Conservation (phyloP, 352 stramenopile genomes). For the Detonula confervacea region DNA sequence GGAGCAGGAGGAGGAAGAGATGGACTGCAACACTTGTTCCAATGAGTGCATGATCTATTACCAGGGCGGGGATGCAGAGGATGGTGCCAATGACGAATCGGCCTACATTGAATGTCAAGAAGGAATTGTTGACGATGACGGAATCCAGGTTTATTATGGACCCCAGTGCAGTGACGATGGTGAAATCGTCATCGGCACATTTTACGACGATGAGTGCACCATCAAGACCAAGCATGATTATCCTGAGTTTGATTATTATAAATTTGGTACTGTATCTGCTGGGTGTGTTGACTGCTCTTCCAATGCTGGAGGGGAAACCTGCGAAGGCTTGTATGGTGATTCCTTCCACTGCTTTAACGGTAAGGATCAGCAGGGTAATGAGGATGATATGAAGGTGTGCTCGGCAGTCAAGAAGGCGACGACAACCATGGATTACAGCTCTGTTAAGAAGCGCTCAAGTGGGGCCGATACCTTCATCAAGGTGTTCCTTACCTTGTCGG, state of each 20-base stretch:
- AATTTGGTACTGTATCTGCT: slow-evolving; percentile 27
- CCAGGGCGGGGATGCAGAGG: slow-evolving; percentile 11
- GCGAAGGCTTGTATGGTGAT: slow-evolving; percentile 28
- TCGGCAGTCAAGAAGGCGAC: slow-evolving; percentile 36
- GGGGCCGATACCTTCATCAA: slow-evolving; percentile 35
- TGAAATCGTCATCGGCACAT: slow-evolving; percentile 38
- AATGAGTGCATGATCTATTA: slow-evolving; percentile 26
- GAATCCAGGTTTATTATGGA: slow-evolving; percentile 46
- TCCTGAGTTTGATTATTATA: slow-evolving; percentile 47
- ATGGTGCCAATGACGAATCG: slow-evolving; percentile 32
- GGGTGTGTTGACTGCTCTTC: slow-evolving; percentile 35
- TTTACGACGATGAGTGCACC: slow-evolving; percentile 59
- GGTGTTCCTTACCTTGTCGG: slow-evolving; percentile 41
- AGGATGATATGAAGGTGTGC: slow-evolving; percentile 36
- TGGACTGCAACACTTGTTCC: slow-evolving; percentile 29
- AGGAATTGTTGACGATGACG: slow-evolving; percentile 29
- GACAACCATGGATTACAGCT: slow-evolving; percentile 38
- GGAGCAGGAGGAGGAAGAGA: neutral
- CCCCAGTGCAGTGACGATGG: slow-evolving; percentile 43
- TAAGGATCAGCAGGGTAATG: slow-evolving; percentile 31
- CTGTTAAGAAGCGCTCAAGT: slow-evolving; percentile 27
- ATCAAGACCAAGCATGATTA: slow-evolving; percentile 44
- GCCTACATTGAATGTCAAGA: slow-evolving; percentile 30
- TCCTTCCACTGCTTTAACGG: slow-evolving; percentile 45
- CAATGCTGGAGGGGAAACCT: slow-evolving; percentile 22